Base-by-base conservation (phyloP, 1,139 yeast genomes). In the Suhomyces panamericanus region DNA sequence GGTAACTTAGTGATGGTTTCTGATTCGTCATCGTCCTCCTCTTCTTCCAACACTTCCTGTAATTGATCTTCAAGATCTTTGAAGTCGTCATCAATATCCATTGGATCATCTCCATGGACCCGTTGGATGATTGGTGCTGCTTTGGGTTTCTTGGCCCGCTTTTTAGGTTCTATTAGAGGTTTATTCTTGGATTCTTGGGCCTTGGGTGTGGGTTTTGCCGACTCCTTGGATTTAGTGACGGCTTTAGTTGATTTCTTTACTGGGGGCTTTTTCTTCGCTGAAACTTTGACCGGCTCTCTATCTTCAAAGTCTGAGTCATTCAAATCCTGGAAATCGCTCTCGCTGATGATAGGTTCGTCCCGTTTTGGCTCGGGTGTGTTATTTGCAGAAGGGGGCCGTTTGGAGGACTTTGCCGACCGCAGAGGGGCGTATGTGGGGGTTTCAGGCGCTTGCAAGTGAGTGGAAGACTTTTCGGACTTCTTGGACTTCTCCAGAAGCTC, bases 51-150 rank as follows among this genome's bases (percentile, higher is more conserved):
- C 2, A 72, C 76, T 51, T 73, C 77, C 46, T 72, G 67, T 32
- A 74, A 57, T 51, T 73, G 75, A 48, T 72, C 73, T 49, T 74
- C 79, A 32, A 74, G 60, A 48, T 73, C 78, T 38, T 69, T 66
- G 49, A 73, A 74, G 26, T 73, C 78, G 52, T 73, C 78, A 35
- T 67, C 74, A 46, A 64, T 50, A 32, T 64, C 70, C 41, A 50
- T 49, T 11, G 45, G 31, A 14, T 49, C 54, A 14, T 47, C 54
- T n/a, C 35, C 16, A 20, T 46, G 41, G 1, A 36, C 51, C 15
- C 50, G 38, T 15, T 49, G 49, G 8, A 49, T 49, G 6, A 51
- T 49, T 1, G 54, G 52, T 6, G 50, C 45, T 22, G 46, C 32
- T 32, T 31, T 39, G 3, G 24, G 24, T 26, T 41, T 41, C 37